A percentile compares a stretch with the other conserved stretches of the same genome.
phyloP scores from a whole-genome alignment of 352 stramenopile species.

The Phytophthora niederhauseri region DNA sequence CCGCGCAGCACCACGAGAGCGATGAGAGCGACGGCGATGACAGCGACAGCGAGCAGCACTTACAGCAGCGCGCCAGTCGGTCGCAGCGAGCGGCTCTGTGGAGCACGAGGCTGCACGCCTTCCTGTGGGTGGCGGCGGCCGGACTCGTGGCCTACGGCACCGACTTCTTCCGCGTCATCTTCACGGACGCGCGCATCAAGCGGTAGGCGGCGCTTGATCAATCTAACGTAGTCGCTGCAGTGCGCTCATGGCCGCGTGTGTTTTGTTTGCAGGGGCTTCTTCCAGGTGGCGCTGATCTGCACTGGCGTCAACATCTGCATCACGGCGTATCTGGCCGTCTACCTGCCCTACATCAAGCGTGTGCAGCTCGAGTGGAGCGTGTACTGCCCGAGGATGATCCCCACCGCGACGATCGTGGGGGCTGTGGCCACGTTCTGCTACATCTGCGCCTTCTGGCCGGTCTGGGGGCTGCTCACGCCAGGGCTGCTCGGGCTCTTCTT shows the following conservation, averaged over 20 bases:
- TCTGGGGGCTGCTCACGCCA: conserved; percentile 93
- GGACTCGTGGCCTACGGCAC: conserved; percentile 60
- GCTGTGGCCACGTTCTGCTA: conserved; percentile 76
- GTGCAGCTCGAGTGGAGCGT: conserved; percentile 90
- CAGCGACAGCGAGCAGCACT: conserved; percentile 40
- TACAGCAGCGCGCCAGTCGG: conserved; percentile 28
- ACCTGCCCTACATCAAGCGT: conserved; percentile 85
- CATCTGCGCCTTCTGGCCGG: conserved; percentile 88
- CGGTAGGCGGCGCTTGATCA: conserved; percentile 15
- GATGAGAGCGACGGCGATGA: conserved; percentile 41
- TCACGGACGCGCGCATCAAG: conserved; percentile 60
- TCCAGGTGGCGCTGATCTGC: conserved; percentile 79
- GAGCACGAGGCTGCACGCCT: conserved; percentile 78
- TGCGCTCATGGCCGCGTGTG: not conserved
- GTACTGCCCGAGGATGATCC: conserved; percentile 94
- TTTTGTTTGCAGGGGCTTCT: conserved; percentile 63
- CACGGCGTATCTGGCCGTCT: conserved; percentile 87
- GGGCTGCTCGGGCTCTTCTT: conserved; percentile 90
- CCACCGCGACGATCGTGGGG: conserved; percentile 77
- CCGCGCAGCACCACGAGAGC: conserved; percentile 45
- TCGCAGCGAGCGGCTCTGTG: conserved; percentile 56
- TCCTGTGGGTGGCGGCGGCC: conserved; percentile 72
- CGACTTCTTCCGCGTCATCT: conserved; percentile 77
- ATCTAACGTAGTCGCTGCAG: no score
- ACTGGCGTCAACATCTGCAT: conserved; percentile 88